Evolutionary conservation across 192 early-diverging fungal species (phyloP).

Genomic region (Gigaspora rosea): DNA sequence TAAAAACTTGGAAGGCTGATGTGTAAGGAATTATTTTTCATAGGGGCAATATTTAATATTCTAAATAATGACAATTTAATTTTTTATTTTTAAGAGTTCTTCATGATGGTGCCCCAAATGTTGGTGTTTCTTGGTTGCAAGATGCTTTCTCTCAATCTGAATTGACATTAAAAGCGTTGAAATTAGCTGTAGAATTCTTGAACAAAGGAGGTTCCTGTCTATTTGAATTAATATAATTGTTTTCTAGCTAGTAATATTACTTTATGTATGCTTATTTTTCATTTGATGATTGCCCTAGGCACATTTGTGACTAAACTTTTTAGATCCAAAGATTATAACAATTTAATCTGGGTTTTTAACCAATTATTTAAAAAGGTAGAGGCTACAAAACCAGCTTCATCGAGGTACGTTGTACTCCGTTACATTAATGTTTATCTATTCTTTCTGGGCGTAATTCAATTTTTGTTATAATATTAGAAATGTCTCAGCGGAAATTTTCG

Average conservation of each 20-base stretch:
- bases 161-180: constrained; percentile 87
- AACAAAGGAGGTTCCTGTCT: constrained; percentile 68
- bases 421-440: not conserved
- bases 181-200: constrained; percentile 93
- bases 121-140: constrained; percentile 93
- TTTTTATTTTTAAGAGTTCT: constrained; percentile 61
- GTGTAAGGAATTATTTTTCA: constrained; percentile 57
- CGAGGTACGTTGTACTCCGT: constrained; percentile 35
- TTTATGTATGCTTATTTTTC: not conserved
- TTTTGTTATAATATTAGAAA: constrained; percentile 55
- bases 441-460: not conserved
- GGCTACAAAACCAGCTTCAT: constrained; percentile 97
- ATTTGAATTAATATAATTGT: not conserved
- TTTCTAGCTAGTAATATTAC: too few relatives aligned
- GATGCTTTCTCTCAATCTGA: constrained; percentile 97
- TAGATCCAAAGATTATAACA: constrained; percentile 99
- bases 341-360: constrained; percentile 97
- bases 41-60: not conserved
- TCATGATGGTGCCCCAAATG: constrained; percentile 99
- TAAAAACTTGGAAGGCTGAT: constrained; percentile 99
- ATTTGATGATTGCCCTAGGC: constrained; percentile 20
- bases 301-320: constrained; percentile 99
- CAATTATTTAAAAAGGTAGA: constrained; percentile 96
- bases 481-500: constrained; percentile 99
- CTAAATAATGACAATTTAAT: not conserved